Conservation (phyloP, 2,329 filamentous ascomycete genomes). For the Cladosporium sphaerospermum region DNA sequence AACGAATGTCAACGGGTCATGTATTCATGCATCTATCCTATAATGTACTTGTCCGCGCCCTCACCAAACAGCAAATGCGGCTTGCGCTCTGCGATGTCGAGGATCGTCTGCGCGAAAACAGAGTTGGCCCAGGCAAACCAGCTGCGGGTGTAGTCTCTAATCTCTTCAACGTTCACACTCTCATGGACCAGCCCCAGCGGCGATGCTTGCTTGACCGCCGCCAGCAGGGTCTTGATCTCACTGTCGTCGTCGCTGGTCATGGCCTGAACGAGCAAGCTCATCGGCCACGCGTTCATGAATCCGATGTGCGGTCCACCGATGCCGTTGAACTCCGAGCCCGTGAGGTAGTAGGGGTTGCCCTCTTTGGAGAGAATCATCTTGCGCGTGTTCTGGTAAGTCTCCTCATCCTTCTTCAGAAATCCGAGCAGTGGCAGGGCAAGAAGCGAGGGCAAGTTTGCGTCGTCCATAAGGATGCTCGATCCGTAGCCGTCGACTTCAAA, state of each 20-base stretch:
- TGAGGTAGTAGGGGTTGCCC: conserved; percentile 85
- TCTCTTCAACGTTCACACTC: conserved; percentile 74
- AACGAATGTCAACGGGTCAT: too few species aligned
- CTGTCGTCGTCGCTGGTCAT: conserved; percentile 78
- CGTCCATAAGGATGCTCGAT: conserved; percentile 77
- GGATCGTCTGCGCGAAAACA: conserved; percentile 85
- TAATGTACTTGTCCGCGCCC: conserved; percentile 52
- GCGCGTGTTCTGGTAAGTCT: conserved; percentile 80
- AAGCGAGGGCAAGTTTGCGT: conserved; percentile 79
- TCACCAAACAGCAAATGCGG: conserved; percentile 77
- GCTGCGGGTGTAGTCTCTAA: conserved; percentile 68
- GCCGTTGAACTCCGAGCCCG: conserved; percentile 69
- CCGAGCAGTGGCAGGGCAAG: conserved; percentile 73
- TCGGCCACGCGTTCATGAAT: conserved; percentile 88
- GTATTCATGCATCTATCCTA: conserved; percentile 13
- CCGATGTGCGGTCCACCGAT: conserved; percentile 85
- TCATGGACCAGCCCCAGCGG: conserved; percentile 82
- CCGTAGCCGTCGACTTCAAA: conserved; percentile 87
- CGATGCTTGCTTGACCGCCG: conserved; percentile 68
- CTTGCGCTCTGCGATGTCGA: conserved; percentile 83
- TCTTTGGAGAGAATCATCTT: conserved; percentile 68
- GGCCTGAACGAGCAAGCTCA: conserved; percentile 86
- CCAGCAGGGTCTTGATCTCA: conserved; percentile 70
- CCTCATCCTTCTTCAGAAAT: conserved; percentile 59
- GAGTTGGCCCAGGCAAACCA: conserved; percentile 99